Evolutionary conservation across 495 filamentous ascomycete species (phyloP).

Genomic region (Penicillium manginii): DNA sequence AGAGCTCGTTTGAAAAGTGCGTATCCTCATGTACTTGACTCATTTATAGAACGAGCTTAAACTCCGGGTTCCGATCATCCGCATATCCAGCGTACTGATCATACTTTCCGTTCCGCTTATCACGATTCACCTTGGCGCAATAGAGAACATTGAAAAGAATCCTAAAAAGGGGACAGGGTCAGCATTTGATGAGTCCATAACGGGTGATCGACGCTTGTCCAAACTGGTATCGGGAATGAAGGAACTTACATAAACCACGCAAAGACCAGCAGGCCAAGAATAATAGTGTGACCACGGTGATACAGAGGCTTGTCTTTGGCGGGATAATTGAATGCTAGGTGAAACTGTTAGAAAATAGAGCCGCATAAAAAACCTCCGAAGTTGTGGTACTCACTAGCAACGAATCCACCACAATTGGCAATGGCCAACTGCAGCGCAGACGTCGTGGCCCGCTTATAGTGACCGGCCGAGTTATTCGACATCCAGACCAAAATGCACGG

Average conservation of each 20-base stretch:
- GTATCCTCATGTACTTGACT: too few relatives aligned
- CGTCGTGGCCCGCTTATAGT: slow-evolving; percentile 64
- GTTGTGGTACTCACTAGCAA: slow-evolving; percentile 49
- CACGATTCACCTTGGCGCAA: slow-evolving; percentile 67
- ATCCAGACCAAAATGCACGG: slow-evolving; percentile 62
- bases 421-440: slow-evolving; percentile 58
- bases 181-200: too few relatives aligned
- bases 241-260: slow-evolving; percentile 67
- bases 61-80: slow-evolving; percentile 69
- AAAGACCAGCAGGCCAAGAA: slow-evolving; percentile 59
- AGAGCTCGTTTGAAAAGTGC: too few relatives aligned
- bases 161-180: slow-evolving; percentile 30
- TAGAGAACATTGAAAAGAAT: slow-evolving; percentile 66
- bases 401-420: slow-evolving; percentile 60
- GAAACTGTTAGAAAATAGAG: neutral
- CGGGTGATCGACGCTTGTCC: too few relatives aligned
- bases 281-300: slow-evolving; percentile 60
- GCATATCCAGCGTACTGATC: slow-evolving; percentile 58
- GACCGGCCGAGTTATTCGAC: slow-evolving; percentile 60
- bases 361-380: too few relatives aligned
- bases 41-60: slow-evolving; percentile 61
- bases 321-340: slow-evolving; percentile 61
- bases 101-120: slow-evolving; percentile 67
- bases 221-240: neutral
- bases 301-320: slow-evolving; percentile 49